Base-by-base conservation (phyloP, 1,139 yeast species). In the Taphrina betulina region DNA sequence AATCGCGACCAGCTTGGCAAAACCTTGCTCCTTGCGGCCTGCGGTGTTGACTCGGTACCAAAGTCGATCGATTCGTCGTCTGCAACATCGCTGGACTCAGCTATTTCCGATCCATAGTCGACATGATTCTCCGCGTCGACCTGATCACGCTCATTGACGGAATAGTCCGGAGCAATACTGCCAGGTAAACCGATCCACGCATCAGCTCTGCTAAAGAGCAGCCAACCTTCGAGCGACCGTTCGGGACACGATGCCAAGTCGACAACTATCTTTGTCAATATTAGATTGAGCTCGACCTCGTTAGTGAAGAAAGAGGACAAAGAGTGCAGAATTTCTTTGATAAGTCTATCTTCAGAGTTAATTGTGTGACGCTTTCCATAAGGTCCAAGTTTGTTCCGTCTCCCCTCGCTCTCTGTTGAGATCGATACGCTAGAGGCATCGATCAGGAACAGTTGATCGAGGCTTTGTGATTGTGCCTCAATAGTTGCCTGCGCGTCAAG, bases 271-370 rank as follows among this genome's bases (percentile, higher is more conserved):
- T 63, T 63, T 0, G 67, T 66, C 33, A 67, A 57, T 2, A 62
- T 60, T 26, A 67, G 51, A 51, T 67, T 67, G 16, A 66, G 54
- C 20, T 63, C 67, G 7, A 63, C 60, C 12, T 63, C 35, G 56
- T 67, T 67, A 12, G 65, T 59, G 51, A 63, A 66, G 46, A 63
- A 67, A 12, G 31, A 28, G 3, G 56, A 28, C 12, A 67, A 36
- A 37, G 60, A 37, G 1, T 38, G 38, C 2, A 61, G 41, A 1
- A 65, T 42, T 10, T 36, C 33, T 3, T 48, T 34, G 58, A 67
- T 52, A 14, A 64, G 44, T 33, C 46, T 33, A 46, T 64, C 67
- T 17, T 61, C 61, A 1, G 53, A 44, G n/a, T 46, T 33, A 14
- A 65, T 17, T 3, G 55, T 41, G 41, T 65, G 65, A 17, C 4